Percentiles rank a stretch among this genome's conserved stretches.
These are phyloP conservation scores for Phytopythium kandeliae DNA, from an alignment of 352 stramenopile genomes.

Conservation along the genomic window DNA sequence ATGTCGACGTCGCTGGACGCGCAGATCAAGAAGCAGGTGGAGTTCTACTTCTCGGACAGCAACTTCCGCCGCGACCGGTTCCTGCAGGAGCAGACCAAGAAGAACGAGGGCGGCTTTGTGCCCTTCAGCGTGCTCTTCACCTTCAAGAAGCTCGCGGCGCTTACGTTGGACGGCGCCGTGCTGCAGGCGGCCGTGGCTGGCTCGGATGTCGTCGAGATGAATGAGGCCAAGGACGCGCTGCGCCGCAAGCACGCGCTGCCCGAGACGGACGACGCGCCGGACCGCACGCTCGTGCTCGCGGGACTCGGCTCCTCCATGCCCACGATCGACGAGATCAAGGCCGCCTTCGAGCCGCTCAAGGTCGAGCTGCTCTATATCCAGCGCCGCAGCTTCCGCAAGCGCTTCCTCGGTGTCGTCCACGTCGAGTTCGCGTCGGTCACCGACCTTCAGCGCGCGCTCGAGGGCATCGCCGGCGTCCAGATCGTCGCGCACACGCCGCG, in stretches of 20 bases:
- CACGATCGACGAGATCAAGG: constrained; percentile 80
- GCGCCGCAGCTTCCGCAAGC: constrained; percentile 65
- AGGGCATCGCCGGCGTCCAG: constrained; percentile 39
- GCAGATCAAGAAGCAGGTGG: constrained; percentile 88
- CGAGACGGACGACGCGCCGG: constrained; percentile 47
- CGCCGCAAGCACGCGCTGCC: constrained; percentile 70
- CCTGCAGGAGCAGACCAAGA: constrained; percentile 81
- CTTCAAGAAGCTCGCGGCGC: constrained; percentile 89
- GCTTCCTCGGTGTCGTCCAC: constrained; percentile 66
- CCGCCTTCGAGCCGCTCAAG: constrained; percentile 44
- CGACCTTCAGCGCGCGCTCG: constrained; percentile 42
- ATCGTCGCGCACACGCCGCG: constrained; percentile 58
- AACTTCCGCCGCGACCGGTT: constrained; percentile 91
- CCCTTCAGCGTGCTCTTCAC: constrained; percentile 84
- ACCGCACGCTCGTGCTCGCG: constrained; percentile 68
- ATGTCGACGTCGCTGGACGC: constrained; percentile 53
- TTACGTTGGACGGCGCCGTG: constrained; percentile 71
- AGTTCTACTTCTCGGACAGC: constrained; percentile 93
- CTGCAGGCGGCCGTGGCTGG: constrained; percentile 61
- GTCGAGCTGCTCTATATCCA: constrained; percentile 66
- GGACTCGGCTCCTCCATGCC: constrained; percentile 52
- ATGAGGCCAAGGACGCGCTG: constrained; percentile 66
- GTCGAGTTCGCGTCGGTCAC: constrained; percentile 69
- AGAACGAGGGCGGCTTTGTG: constrained; percentile 77
- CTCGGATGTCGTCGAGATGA: constrained; percentile 79